A percentile compares a stretch with the other conserved stretches of the same genome.
These are phyloP conservation scores for Prunus davidiana DNA, from an alignment of 306 rosid genomes.

Conservation along the genomic window DNA sequence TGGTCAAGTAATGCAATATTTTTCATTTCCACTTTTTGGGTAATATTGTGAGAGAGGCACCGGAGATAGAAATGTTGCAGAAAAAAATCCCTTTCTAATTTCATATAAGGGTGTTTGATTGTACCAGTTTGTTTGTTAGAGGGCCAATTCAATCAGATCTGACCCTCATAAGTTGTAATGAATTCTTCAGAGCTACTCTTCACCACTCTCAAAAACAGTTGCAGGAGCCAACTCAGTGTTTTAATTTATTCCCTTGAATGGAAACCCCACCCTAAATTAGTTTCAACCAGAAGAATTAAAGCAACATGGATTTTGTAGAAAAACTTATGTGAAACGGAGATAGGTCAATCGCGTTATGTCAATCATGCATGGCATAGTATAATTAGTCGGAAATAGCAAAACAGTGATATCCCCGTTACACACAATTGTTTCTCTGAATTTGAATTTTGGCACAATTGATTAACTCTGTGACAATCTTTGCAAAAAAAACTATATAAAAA, in stretches of 20 bases:
- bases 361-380: too few relatives aligned
- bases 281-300: background rate
- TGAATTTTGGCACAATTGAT: too few relatives aligned
- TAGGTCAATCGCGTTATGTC: too few relatives aligned
- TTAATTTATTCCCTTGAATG: slow-evolving; percentile 1
- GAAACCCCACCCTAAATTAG: slow-evolving; percentile 2
- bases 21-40: slow-evolving; percentile 19
- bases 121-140: background rate
- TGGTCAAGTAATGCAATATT: slow-evolving; percentile 9
- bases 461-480: background rate
- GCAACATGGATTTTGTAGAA: background rate
- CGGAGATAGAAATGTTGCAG: too few relatives aligned
- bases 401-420: accelerated
- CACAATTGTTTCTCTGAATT: too few relatives aligned
- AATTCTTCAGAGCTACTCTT: slow-evolving; percentile 1
- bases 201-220: background rate
- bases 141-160: background rate
- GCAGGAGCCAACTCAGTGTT: background rate
- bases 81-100: too few relatives aligned
- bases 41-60: background rate
- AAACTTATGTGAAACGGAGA: too few relatives aligned
- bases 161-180: background rate
- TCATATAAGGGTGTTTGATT: too few relatives aligned
- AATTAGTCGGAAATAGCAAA: accelerated
- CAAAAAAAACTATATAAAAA: background rate